phyloP scores from a whole-genome alignment of 2,329 filamentous ascomycete species.

The Leptographium flavum region DNA sequence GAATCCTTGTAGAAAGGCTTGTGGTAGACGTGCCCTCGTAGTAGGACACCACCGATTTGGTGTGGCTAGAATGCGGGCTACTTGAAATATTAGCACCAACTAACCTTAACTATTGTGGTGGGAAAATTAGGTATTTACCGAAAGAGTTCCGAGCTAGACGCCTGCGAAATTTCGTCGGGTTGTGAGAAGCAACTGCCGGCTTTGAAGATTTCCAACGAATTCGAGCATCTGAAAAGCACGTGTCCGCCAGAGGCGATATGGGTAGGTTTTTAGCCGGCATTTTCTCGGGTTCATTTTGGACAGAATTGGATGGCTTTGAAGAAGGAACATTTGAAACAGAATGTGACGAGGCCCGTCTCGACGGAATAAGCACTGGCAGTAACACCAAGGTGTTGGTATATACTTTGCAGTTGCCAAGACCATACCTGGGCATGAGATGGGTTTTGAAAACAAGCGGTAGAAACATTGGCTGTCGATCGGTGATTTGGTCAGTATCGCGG shows the following conservation, averaged over 20 bases:
- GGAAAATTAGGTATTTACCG: constrained; percentile 28
- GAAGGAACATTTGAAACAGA: not conserved
- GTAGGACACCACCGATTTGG: constrained; percentile 7
- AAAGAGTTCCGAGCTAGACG: constrained; percentile 49
- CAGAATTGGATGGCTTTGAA: not conserved
- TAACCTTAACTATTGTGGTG: not conserved
- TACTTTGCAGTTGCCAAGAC: too few relatives aligned
- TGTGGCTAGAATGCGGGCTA: constrained; percentile 29
- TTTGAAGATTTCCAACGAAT: constrained; percentile 26
- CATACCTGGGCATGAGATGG: too few relatives aligned
- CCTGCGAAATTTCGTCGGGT: constrained; percentile 31
- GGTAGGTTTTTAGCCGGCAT: constrained; percentile 21
- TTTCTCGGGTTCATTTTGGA: not conserved
- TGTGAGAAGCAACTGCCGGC: constrained; percentile 17
- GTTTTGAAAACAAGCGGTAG: not conserved
- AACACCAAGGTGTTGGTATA: not conserved
- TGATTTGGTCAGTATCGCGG: too few relatives aligned
- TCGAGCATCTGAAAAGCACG: constrained; percentile 29
- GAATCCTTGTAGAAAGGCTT: constrained; percentile 50
- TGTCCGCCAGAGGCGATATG: constrained; percentile 40
- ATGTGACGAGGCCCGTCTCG: not conserved
- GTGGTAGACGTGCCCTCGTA: constrained; percentile 10
- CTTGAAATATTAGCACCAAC: not conserved
- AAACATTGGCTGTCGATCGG: not conserved
- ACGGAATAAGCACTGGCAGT: not conserved